Conservation (phyloP, 83 land plant species). For the Larix sibirica region DNA sequence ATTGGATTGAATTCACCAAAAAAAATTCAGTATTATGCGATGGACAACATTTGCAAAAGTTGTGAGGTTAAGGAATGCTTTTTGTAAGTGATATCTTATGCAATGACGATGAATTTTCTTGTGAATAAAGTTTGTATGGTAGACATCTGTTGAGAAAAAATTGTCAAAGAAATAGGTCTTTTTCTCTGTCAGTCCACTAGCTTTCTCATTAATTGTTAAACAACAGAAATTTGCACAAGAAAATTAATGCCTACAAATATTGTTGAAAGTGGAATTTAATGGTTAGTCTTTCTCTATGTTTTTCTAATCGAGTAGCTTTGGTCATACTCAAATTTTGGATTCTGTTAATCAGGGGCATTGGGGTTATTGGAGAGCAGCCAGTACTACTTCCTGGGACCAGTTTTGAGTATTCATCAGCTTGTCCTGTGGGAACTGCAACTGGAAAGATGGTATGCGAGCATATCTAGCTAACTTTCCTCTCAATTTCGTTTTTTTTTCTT, state of each 20-base stretch:
- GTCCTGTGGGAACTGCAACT: conserved; percentile 73
- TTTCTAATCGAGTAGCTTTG: neutral
- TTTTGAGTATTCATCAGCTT: conserved; percentile 85
- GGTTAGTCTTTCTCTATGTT: neutral
- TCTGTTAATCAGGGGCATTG: conserved; percentile 57
- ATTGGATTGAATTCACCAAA: neutral
- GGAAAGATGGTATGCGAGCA: conserved; percentile 66
- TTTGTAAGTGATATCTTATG: neutral
- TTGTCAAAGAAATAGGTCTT: neutral
- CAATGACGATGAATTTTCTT: neutral
- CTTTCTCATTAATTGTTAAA: neutral
- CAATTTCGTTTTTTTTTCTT: neutral
- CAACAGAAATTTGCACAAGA: neutral
- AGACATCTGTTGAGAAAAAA: neutral
- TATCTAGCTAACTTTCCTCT: neutral
- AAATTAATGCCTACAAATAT: neutral
- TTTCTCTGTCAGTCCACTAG: neutral
- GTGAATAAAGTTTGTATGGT: neutral
- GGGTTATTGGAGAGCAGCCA: conserved; percentile 86
- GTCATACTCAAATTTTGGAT: neutral
- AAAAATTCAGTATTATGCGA: neutral
- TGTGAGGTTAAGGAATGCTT: neutral
- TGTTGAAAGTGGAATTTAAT: neutral
- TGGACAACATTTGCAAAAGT: neutral
- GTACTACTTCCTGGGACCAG: conserved; percentile 72